phyloP scores from a whole-genome alignment of 129 eudicot species.

The Sambucus nigra region DNA sequence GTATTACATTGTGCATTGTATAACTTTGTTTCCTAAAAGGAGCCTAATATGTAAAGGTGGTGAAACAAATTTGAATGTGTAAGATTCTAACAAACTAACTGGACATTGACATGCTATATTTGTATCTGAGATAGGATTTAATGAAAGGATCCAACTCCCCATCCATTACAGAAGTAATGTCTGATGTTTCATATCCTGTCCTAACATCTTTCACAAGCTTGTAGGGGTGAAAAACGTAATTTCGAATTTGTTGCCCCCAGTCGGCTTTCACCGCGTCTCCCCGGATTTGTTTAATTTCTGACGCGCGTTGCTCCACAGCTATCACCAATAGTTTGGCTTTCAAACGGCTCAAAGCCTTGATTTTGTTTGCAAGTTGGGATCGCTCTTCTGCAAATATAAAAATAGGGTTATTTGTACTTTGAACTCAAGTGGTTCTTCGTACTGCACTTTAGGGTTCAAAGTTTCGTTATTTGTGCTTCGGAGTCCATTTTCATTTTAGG shows the following conservation, averaged over 20 bases:
- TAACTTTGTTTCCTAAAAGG: too few relatives aligned
- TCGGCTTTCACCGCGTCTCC: conserved; percentile 96
- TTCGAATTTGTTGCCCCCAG: conserved; percentile 93
- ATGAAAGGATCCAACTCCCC: conserved; percentile 93
- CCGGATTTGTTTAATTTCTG: conserved; percentile 86
- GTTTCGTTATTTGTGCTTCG: too few relatives aligned
- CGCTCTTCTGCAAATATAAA: conserved; percentile 58
- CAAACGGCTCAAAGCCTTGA: conserved; percentile 69
- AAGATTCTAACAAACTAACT: too few relatives aligned
- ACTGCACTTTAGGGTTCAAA: too few relatives aligned
- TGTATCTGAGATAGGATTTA: conserved; percentile 71
- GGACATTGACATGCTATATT: conserved; percentile 44
- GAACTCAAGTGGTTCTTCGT: too few relatives aligned
- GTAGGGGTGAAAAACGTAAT: conserved; percentile 96
- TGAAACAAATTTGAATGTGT: too few relatives aligned
- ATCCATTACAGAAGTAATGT: conserved; percentile 87
- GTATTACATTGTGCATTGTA: too few relatives aligned
- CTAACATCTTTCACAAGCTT: conserved; percentile 97
- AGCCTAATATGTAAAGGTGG: too few relatives aligned
- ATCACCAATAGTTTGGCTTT: conserved; percentile 87
- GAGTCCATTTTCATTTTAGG: too few relatives aligned
- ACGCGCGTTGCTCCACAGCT: conserved; percentile 83
- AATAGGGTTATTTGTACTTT: too few relatives aligned
- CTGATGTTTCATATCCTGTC: conserved; percentile 70
- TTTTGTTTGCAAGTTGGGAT: conserved; percentile 71